A percentile compares a stretch with the other conserved stretches of the same genome.
These are phyloP conservation scores for Pontederia paniculata DNA, from an alignment of 176 grass and related monocot genomes.

Conservation along the genomic window DNA sequence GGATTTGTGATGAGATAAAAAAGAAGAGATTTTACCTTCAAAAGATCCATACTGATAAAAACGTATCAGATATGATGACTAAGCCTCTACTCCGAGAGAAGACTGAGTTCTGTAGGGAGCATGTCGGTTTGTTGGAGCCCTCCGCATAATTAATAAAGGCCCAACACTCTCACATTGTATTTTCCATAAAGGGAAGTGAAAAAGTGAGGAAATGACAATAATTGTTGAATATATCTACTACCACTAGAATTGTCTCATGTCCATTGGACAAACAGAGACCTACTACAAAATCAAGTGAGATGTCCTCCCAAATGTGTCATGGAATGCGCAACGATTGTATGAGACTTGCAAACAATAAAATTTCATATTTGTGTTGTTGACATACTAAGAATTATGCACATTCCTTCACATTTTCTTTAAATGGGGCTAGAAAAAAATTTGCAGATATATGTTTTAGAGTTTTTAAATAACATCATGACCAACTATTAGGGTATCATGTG, in stretches of 20 bases:
- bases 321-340: background rate
- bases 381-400: background rate
- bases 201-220: background rate
- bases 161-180: background rate
- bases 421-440: background rate
- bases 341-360: background rate
- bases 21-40: no score
- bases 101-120: no score
- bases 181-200: background rate
- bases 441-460: background rate
- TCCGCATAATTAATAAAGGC: no score
- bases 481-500: no score
- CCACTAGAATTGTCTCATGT: background rate
- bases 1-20: no score
- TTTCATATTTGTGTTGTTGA: background rate
- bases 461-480: no score
- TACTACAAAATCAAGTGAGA: background rate
- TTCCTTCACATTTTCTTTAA: background rate
- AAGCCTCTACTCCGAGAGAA: no score
- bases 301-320: no score
- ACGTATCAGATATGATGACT: no score
- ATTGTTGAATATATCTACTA: slow-evolving; percentile 1
- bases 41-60: no score
- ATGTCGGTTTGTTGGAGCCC: no score
- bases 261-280: background rate